These are phyloP conservation scores for Verbascum thapsus DNA, from an alignment of 257 asterid genomes.

Conservation along the genomic window DNA sequence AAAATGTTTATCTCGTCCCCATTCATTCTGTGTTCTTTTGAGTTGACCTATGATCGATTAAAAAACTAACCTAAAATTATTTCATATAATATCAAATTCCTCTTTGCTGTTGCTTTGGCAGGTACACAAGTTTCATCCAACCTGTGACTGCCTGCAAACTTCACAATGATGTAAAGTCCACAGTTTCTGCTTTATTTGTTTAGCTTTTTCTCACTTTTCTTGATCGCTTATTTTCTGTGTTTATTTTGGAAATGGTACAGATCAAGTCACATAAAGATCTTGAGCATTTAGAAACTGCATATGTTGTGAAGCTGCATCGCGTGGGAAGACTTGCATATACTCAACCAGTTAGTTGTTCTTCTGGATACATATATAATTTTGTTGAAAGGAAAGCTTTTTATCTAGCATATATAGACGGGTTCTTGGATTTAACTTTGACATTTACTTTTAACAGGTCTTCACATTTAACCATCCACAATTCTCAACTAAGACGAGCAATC, in stretches of 20 bases:
- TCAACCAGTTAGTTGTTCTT: slow-evolving; percentile 73
- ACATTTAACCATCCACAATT: slow-evolving; percentile 79
- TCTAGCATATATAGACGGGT: slow-evolving; percentile 13
- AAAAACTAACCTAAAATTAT: neutral
- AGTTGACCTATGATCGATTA: neutral
- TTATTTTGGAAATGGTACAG: slow-evolving; percentile 45
- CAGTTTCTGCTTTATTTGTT: slow-evolving; percentile 6
- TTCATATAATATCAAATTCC: slow-evolving; percentile 1
- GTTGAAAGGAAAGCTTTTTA: slow-evolving; percentile 1
- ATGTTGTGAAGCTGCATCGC: slow-evolving; percentile 95
- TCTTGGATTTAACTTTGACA: slow-evolving; percentile 29
- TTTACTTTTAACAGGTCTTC: slow-evolving; percentile 65
- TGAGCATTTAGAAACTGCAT: slow-evolving; percentile 94
- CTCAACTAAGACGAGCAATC: slow-evolving; percentile 62
- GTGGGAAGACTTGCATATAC: slow-evolving; percentile 85
- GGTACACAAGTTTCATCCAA: slow-evolving; percentile 95
- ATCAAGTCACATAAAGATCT: slow-evolving; percentile 93
- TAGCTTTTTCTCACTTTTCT: neutral
- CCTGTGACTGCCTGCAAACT: slow-evolving; percentile 94
- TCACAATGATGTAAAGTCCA: slow-evolving; percentile 77
- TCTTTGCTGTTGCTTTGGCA: slow-evolving; percentile 43
- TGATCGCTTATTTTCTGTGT: neutral
- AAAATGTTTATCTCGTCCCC: neutral
- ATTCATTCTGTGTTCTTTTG: neutral
- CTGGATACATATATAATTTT: slow-evolving; percentile 29